Conservation (phyloP, 2,329 filamentous ascomycete species). For the Penicillium brevicompactum region DNA sequence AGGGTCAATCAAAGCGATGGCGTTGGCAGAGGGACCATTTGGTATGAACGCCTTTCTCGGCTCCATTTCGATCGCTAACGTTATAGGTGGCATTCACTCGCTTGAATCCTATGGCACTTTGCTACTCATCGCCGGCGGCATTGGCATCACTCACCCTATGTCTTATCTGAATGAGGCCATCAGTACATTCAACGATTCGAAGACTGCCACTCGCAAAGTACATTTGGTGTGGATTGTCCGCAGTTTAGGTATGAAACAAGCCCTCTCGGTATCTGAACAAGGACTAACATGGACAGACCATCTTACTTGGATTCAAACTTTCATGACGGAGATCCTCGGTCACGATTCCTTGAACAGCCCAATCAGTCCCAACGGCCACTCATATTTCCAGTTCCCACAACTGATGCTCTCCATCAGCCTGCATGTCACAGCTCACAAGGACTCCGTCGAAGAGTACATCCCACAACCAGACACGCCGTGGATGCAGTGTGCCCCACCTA, state of each 20-base stretch:
- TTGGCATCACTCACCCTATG: constrained; percentile 41
- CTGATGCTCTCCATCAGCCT: constrained; percentile 33
- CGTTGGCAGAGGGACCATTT: constrained; percentile 39
- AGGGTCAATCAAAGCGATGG: constrained; percentile 28
- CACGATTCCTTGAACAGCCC: constrained; percentile 28
- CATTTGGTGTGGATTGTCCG: constrained; percentile 37
- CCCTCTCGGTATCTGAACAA: background rate
- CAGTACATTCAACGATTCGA: constrained; percentile 24
- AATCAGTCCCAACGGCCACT: constrained; percentile 22
- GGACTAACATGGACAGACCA: constrained; percentile 28
- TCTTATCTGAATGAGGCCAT: constrained; percentile 37
- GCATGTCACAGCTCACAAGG: constrained; percentile 29
- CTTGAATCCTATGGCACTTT: constrained; percentile 37
- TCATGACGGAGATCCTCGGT: constrained; percentile 34
- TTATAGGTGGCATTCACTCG: constrained; percentile 32
- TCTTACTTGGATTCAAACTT: constrained; percentile 37
- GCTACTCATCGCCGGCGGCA: constrained; percentile 39
- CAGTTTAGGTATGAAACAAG: constrained; percentile 27
- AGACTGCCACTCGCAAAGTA: constrained; percentile 31
- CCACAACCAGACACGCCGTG: constrained; percentile 27
- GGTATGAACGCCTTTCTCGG: constrained; percentile 21
- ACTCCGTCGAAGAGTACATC: constrained; percentile 28
- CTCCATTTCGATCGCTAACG: background rate
- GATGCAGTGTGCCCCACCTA: constrained; percentile 26
- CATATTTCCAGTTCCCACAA: constrained; percentile 27